Base-by-base conservation (phyloP, 2,329 filamentous ascomycete genomes). In the Aspergillus sp. region DNA sequence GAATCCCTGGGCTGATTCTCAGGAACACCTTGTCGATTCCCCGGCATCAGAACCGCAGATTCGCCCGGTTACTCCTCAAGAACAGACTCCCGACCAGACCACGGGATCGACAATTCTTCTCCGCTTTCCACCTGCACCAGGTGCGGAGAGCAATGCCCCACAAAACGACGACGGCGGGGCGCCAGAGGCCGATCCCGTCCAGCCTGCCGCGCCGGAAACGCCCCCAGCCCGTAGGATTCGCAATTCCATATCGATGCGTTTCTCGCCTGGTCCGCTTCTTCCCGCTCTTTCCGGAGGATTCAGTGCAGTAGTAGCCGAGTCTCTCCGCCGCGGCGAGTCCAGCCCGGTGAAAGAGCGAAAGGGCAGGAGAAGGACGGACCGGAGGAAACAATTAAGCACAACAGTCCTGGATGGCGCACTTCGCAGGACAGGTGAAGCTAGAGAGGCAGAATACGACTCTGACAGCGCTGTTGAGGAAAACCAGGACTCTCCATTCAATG, bases 281-380 rank as follows among this genome's bases (percentile, higher is more conserved):
- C 77, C 78, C 25, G 81, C 83, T 0, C 69, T 86, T 1, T 82
- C 78, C 2, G 77, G 75, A 1, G 78, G 77, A 1, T 70, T 86
- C 13, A 80, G 74, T 59, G 82, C 78, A 1, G 78, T 86, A 43
- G 80, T 86, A 5, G 82, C 82, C 7, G 82, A 86, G 53, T 77
- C 81, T 19, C 69, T 85, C 22, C 75, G 81, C n/a, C 76, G 79
- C 13, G 78, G 79, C 12, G 71, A 79, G 50, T 73, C 73, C 7
- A 68, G 65, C 19, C 62, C 70, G 15, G 54, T 56, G 17, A 66
- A 63, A 46, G 60, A 63, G 32, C 64, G 67, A 20, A 58, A 56
- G 41, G 55, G 51, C 5, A 51, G 53, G 42, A 59, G 60, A 7
- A 59, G 55, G 46, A 47, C 52, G 5, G 57, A 60, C 19, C 62